Evolutionary conservation across 2,329 filamentous ascomycete genomes (phyloP).

Genomic region (Fusarium longipes): DNA sequence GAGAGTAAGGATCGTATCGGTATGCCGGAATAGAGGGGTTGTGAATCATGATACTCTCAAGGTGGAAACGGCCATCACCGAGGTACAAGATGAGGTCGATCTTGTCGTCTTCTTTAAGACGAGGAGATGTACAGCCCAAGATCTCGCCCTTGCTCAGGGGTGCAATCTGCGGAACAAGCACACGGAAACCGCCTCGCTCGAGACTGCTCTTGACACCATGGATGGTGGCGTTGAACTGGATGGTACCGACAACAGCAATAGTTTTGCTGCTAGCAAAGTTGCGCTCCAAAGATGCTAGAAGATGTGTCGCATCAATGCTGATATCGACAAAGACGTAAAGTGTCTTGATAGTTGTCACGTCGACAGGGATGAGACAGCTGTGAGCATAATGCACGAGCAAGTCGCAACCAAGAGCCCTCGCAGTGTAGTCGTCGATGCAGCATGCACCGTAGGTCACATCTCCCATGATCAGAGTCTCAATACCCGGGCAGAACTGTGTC

Average conservation of each 20-base stretch:
- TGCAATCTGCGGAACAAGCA: constrained; percentile 91
- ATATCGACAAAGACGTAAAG: constrained; percentile 99
- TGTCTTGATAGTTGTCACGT: constrained; percentile 96
- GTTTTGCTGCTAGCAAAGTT: constrained; percentile 89
- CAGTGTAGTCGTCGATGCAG: constrained; percentile 98
- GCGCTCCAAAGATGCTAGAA: constrained; percentile 85
- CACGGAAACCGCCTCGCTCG: constrained; percentile 84
- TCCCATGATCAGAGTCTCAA: constrained; percentile 97
- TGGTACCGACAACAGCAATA: constrained; percentile 93
- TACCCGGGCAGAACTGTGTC: constrained; percentile 90
- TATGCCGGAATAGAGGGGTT: constrained; percentile 93
- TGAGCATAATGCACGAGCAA: constrained; percentile 97
- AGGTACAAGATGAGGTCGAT: constrained; percentile 88
- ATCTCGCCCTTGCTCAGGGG: constrained; percentile 96
- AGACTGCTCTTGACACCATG: constrained; percentile 84
- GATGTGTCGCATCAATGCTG: constrained; percentile 89
- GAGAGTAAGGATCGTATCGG: constrained; percentile 95
- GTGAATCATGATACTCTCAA: constrained; percentile 99
- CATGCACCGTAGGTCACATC: constrained; percentile 99
- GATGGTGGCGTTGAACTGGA: constrained; percentile 98
- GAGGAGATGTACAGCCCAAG: constrained; percentile 93
- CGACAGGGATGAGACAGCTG: constrained; percentile 94
- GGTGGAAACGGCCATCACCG: constrained; percentile 92
- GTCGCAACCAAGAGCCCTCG: constrained; percentile 91
- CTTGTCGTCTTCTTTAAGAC: constrained; percentile 65